Base-by-base conservation (phyloP, 2,329 filamentous ascomycete genomes). In the Aschersonia sp. region DNA sequence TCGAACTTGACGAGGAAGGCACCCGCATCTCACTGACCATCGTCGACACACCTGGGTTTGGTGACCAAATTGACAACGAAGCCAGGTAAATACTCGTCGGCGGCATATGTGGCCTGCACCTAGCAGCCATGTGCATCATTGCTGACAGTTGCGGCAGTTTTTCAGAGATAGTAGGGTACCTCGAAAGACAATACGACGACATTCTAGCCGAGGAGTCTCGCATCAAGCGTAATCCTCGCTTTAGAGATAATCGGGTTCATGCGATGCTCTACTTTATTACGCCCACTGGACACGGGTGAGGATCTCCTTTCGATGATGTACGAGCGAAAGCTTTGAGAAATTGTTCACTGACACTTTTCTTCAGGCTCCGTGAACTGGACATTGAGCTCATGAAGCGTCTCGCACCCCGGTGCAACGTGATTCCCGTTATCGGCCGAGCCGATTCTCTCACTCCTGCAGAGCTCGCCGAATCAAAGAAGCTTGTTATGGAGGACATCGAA, bases 201-300 rank as follows among this genome's bases (percentile, higher is more conserved):
- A 97, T 98, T 76, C 80, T 98, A 59, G 91, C 92, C 53, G 91
- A 97, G 74, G 92, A 98, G 75, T 97, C 92, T 61, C 88, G 92
- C 75, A 98, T 98, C 78, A 98, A 98, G 86, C 92, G 92, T 89
- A 98, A 98, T 75, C 92, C 92, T 59, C 84, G 92, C 63, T 98
- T 98, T 84, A 84, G 92, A 64, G 92, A 98, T 73, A 97, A 98
- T 74, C 87, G 92, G 73, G 88, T 98, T 45, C 92, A 98, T 65
- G 92, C 89, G 57, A 82, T 98, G 66, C 83, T 98, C 61, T 98
- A 98, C 78, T 98, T 98, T 69, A 97, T 98, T 75, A 94, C 92
- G 55, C 92, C 92, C 45, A 98, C 92, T 52, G 92, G 92, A 61
- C 89, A 96, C 67, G 89, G 85, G 85, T 89, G 75, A 62, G 79